Percentiles rank a stretch among this genome's conserved stretches.
These are phyloP conservation scores for Nannochloropsis salina DNA, from an alignment of 108 stramenopile species.

Conservation along the genomic window DNA sequence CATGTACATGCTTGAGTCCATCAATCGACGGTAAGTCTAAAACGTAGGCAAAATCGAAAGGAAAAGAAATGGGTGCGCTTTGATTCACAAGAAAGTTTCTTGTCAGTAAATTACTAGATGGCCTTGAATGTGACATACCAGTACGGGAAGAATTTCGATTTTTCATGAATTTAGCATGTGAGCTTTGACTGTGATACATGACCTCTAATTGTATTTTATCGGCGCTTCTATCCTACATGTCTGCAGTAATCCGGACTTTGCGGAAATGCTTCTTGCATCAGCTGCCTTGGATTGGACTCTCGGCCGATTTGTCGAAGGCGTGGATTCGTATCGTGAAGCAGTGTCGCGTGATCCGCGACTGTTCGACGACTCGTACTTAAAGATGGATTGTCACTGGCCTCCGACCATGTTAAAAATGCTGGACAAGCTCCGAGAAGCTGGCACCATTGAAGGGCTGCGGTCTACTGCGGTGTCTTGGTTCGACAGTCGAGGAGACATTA, in stretches of 20 bases:
- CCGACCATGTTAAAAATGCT: not conserved
- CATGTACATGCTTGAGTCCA: conserved; percentile 17
- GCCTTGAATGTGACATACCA: too few relatives aligned
- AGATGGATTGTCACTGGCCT: conserved; percentile 17
- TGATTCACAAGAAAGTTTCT: too few relatives aligned
- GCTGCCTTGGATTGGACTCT: not conserved
- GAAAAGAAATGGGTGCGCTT: too few relatives aligned
- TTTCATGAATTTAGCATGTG: too few relatives aligned
- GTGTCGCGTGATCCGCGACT: not conserved
- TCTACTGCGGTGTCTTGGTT: conserved; percentile 5
- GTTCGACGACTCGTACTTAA: not conserved
- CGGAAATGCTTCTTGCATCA: not conserved
- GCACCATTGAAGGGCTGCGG: not conserved
- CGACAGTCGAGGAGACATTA: not conserved
- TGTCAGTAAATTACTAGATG: too few relatives aligned
- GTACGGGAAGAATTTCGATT: too few relatives aligned
- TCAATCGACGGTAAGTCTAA: not conserved
- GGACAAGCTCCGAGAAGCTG: not conserved
- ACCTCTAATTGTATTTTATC: too few relatives aligned
- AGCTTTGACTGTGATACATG: too few relatives aligned
- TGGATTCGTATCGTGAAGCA: not conserved
- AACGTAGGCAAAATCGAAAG: too few relatives aligned
- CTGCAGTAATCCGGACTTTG: not conserved
- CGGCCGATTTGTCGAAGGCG: not conserved
- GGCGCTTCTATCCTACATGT: too few relatives aligned